Evolutionary conservation across 257 asterid genomes (phyloP), one percentile per base, ranked within the genome.

Genomic region (Asclepias syriaca): DNA sequence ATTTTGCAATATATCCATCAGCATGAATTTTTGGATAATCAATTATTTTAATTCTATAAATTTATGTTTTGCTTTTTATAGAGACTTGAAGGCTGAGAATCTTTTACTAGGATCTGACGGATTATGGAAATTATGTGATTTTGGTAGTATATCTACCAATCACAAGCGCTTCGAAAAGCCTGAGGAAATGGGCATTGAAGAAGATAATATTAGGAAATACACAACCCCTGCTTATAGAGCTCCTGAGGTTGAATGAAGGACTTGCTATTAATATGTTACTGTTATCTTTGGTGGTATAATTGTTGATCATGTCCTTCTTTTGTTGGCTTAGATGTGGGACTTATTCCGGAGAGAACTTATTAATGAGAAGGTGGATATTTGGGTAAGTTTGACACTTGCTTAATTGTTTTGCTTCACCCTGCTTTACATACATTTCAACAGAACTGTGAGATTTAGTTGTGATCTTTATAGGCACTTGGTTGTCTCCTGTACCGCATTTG

Each of bases 141-240:
- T 89, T 75, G 99, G 99, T 75, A 94, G 99, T 80, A 88, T 88
- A 22, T 85, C 97, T 55, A 94, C 96, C 74, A 91, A 94, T 86
- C 99, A 94, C 85, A 94, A 88, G 81, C 85, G 96, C 79, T 92
- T 95, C 83, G 99, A 91, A 84, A 95, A 85, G 78, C 95, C 99
- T 64, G 99, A 88, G 82, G 99, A 95, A 79, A 95, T 92, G 99
- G 99, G 99, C 70, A 85, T 95, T 56, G 99, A 95, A 87, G 99
- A 95, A 86, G 99, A 95, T 69, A 95, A 82, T 72, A 95, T 95
- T 72, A 83, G 99, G 86, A 95, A 95, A 78, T 83, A 89, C 83
- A 95, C 99, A 19, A 92, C 99, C 58, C 99, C 99, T 77, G 99
- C 98, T 80, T 94, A 94, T 84, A 87, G 99, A 86, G 86, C 98